Conservation (phyloP, 2,329 filamentous ascomycete species). For the Colletotrichum cordylinicola region DNA sequence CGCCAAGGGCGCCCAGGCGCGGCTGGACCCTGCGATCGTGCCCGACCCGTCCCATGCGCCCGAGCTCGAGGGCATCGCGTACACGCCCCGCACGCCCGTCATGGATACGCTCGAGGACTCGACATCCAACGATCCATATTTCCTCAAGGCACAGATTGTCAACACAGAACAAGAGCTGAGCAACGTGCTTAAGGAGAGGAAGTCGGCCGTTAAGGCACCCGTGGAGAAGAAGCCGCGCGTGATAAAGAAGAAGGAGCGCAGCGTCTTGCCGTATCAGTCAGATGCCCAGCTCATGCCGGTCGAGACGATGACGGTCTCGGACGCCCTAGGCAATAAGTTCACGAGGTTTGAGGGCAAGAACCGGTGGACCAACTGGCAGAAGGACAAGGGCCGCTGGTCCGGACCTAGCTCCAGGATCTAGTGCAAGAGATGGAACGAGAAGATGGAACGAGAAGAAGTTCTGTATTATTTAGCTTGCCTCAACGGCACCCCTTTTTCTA, state of each 20-base stretch:
- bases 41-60: conserved; percentile 61
- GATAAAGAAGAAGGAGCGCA: conserved; percentile 5
- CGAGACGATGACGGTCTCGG: conserved; percentile 39
- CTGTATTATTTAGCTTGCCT: conserved; percentile 1
- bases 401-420: conserved; percentile 23
- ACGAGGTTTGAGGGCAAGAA: conserved; percentile 13
- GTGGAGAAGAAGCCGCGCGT: conserved; percentile 26
- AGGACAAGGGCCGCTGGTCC: conserved; percentile 17
- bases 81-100: conserved; percentile 75
- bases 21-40: conserved; percentile 68
- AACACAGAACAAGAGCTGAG: conserved; percentile 75
- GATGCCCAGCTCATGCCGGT: conserved; percentile 37
- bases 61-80: conserved; percentile 65
- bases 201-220: conserved; percentile 36
- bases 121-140: conserved; percentile 56
- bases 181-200: conserved; percentile 70
- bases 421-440: background rate
- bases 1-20: conserved; percentile 71
- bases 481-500: background rate
- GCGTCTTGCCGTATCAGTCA: conserved; percentile 41
- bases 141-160: conserved; percentile 86
- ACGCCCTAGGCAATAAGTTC: conserved; percentile 31
- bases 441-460: background rate
- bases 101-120: conserved; percentile 73
- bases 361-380: conserved; percentile 20